phyloP scores from a whole-genome alignment of 768 basidiomycete species.

The Macrolepiota dolichaula region DNA sequence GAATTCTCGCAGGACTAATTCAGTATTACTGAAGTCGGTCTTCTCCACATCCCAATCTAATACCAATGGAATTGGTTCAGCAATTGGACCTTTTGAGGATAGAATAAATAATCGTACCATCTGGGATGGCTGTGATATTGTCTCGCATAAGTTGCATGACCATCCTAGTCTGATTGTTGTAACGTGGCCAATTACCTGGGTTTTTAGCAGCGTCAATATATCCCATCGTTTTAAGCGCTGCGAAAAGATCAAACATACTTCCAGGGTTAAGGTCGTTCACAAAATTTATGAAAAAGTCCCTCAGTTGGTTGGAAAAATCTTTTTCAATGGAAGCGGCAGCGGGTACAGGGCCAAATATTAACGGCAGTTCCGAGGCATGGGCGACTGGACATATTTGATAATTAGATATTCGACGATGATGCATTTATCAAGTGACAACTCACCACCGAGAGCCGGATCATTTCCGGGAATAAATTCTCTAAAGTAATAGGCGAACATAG shows the following conservation, averaged over 20 bases:
- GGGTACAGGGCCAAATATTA: conserved; percentile 48
- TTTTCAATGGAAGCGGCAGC: conserved; percentile 32
- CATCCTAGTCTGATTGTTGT: conserved; percentile 25
- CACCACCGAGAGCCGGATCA: conserved; percentile 44
- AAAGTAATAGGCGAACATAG: conserved; percentile 54
- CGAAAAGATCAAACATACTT: conserved; percentile 22
- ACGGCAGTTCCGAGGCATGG: conserved; percentile 45
- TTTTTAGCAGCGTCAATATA: not conserved
- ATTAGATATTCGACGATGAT: not conserved
- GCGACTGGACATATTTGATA: conserved; percentile 27
- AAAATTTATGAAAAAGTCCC: conserved; percentile 56
- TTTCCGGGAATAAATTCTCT: conserved; percentile 57
- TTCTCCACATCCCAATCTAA: conserved; percentile 39
- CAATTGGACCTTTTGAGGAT: not conserved
- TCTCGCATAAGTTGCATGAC: conserved; percentile 49
- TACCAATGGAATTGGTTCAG: not conserved
- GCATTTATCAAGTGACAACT: not conserved
- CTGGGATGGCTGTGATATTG: conserved; percentile 52
- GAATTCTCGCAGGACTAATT: conserved; percentile 38
- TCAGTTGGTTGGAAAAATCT: conserved; percentile 43
- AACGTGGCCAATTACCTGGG: conserved; percentile 46
- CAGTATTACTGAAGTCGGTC: conserved; percentile 39
- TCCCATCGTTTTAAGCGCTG: not conserved
- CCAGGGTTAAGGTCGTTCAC: conserved; percentile 56
- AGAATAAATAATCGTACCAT: conserved; percentile 35